Evolutionary conservation across 371 early-diverging fungal species (phyloP).

Genomic region (Apophysomyces elegans): DNA sequence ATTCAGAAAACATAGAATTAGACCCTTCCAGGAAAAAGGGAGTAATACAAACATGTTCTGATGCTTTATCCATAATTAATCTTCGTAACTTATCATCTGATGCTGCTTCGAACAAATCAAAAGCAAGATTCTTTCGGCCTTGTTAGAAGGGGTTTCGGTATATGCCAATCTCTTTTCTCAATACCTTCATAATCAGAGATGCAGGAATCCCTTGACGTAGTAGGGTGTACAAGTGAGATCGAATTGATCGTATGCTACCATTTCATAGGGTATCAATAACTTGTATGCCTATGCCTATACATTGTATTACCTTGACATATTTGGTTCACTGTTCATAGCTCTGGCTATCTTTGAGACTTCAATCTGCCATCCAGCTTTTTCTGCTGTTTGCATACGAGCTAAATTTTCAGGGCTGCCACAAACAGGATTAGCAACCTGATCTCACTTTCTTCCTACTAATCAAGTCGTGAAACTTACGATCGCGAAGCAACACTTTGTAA

Average conservation of each 20-base stretch:
- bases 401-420: constrained; percentile 32
- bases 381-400: constrained; percentile 56
- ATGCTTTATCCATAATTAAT: constrained; percentile 76
- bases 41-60: constrained; percentile 69
- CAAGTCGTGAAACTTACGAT: constrained; percentile 47
- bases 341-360: constrained; percentile 72
- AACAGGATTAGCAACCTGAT: constrained; percentile 49
- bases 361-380: constrained; percentile 90
- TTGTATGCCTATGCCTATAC: constrained; percentile 25
- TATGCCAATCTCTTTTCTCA: too few species aligned
- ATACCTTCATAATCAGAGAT: constrained; percentile 77
- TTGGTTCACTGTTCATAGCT: constrained; percentile 68
- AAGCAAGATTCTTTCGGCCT: constrained; percentile 62
- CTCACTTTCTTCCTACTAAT: neutral
- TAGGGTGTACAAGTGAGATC: constrained; percentile 88
- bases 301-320: constrained; percentile 42
- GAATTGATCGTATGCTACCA: constrained; percentile 67
- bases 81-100: constrained; percentile 65
- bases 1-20: neutral
- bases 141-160: neutral
- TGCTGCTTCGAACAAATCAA: constrained; percentile 69
- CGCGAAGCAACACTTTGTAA: constrained; percentile 87
- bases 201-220: constrained; percentile 91
- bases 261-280: neutral
- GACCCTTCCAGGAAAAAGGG: neutral